Conservation (phyloP, 129 eudicot genomes). For the Flaveria brownii region DNA sequence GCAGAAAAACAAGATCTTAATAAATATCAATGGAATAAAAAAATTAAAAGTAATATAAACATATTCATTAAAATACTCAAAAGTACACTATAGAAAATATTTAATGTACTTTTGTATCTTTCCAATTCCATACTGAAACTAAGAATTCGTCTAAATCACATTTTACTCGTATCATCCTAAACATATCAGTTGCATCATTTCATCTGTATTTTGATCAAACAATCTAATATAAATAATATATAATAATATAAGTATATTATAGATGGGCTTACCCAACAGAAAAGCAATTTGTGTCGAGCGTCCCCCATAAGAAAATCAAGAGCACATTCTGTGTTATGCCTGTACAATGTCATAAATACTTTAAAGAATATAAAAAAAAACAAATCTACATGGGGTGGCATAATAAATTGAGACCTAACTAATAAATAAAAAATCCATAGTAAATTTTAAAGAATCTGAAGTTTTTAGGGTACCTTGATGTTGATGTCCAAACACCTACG, state of each 20-base stretch:
- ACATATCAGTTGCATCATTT: not conserved
- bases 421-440: not conserved
- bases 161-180: not conserved
- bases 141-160: not conserved
- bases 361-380: not conserved
- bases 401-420: not conserved
- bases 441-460: not conserved
- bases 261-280: slow-evolving; percentile 57
- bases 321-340: slow-evolving; percentile 44
- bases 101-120: not conserved
- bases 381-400: not conserved
- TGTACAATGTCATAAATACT: slow-evolving; percentile 35
- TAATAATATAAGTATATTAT: slow-evolving; percentile 5
- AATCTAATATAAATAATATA: not conserved
- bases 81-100: not conserved
- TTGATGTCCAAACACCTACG: slow-evolving; percentile 74
- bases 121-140: not conserved
- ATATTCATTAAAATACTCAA: not conserved
- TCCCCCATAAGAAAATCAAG: slow-evolving; percentile 58
- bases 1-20: slow-evolving; percentile 23
- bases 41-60: not conserved
- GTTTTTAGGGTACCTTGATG: slow-evolving; percentile 43
- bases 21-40: not conserved
- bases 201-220: not conserved
- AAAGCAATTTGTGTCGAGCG: slow-evolving; percentile 45